These are phyloP conservation scores for Kwoniella newhampshirensis DNA, from an alignment of 768 basidiomycete genomes.

Conservation along the genomic window DNA sequence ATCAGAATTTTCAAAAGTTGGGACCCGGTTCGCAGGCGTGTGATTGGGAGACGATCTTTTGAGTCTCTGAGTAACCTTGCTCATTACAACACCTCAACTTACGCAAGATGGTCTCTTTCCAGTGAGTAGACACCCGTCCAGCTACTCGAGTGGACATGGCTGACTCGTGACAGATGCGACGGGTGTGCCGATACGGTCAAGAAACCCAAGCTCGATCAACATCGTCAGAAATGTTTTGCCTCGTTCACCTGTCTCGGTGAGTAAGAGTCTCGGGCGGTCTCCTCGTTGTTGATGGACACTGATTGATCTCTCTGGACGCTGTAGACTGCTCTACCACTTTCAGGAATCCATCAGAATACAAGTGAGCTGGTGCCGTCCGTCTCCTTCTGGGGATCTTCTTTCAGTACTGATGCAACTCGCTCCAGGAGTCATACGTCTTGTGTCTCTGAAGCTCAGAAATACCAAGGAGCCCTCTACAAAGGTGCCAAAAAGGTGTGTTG, in stretches of 20 bases:
- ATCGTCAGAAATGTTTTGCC: conserved; percentile 54
- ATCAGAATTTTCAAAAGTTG: conserved; percentile 8
- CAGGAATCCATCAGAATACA: conserved; percentile 69
- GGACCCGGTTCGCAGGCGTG: neutral
- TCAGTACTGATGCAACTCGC: too few species aligned
- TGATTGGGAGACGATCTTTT: neutral
- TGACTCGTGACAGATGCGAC: conserved; percentile 62
- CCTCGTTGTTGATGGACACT: neutral
- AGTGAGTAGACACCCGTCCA: conserved; percentile 31
- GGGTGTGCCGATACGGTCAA: conserved; percentile 84
- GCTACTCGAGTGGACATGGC: neutral
- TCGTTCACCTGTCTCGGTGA: conserved; percentile 51
- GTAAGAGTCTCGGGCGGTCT: conserved; percentile 7
- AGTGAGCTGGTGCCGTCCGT: conserved; percentile 50
- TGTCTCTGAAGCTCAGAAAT: conserved; percentile 89
- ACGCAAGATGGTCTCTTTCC: conserved; percentile 68
- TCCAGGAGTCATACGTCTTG: conserved; percentile 65
- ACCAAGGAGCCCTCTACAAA: conserved; percentile 81
- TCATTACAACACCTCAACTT: neutral
- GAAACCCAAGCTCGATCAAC: conserved; percentile 88
- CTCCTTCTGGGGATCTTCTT: neutral
- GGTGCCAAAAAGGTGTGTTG: conserved; percentile 64
- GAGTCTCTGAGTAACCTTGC: neutral
- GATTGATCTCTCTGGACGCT: neutral
- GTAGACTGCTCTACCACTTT: conserved; percentile 86